These are phyloP conservation scores for Phytophthora palmivora DNA, from an alignment of 352 stramenopile genomes.

Conservation along the genomic window DNA sequence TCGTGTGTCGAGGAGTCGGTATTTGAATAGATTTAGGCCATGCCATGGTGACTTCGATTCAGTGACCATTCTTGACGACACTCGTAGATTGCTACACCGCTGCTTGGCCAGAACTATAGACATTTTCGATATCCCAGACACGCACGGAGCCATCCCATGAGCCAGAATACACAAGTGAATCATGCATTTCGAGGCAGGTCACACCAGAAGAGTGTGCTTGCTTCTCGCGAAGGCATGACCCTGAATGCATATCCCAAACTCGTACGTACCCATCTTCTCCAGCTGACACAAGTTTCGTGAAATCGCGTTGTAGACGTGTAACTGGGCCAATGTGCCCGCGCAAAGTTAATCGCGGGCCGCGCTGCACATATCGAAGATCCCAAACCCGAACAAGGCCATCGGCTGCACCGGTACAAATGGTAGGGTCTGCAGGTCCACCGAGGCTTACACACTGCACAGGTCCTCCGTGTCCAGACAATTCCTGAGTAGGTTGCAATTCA, in stretches of 20 bases:
- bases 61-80: no score
- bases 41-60: not conserved
- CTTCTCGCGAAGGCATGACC: conserved; percentile 65
- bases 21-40: conserved; percentile 4
- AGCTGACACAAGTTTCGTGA: conserved; percentile 80
- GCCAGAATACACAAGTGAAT: conserved; percentile 72
- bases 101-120: conserved; percentile 27
- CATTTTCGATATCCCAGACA: conserved; percentile 70
- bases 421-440: conserved; percentile 76
- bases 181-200: conserved; percentile 63
- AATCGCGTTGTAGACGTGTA: conserved; percentile 78
- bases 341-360: conserved; percentile 68
- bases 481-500: conserved; percentile 57
- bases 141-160: conserved; percentile 81
- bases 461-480: conserved; percentile 64
- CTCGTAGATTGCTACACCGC: conserved; percentile 5
- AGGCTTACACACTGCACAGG: conserved; percentile 77
- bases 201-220: conserved; percentile 67
- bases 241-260: conserved; percentile 86
- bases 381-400: conserved; percentile 84
- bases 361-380: conserved; percentile 81
- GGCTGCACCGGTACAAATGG: conserved; percentile 75
- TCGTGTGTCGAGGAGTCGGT: not conserved
- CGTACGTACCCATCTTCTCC: conserved; percentile 77
- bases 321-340: conserved; percentile 59